Evolutionary conservation across 495 filamentous ascomycete genomes (phyloP).

Genomic region (Lasiosphaeria ovina): DNA sequence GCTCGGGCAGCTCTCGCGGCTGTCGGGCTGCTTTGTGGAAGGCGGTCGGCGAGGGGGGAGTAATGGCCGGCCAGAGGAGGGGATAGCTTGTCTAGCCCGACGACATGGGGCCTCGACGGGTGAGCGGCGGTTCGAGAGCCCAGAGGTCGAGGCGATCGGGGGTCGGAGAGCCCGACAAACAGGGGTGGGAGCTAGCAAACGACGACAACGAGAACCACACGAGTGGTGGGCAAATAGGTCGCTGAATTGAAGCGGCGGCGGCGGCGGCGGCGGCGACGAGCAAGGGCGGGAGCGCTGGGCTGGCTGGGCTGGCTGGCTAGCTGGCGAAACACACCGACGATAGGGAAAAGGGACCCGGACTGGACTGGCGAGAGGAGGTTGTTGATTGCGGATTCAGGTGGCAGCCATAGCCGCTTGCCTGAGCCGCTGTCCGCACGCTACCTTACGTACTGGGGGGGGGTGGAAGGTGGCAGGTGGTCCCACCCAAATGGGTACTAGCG

Average conservation of each 20-base stretch:
- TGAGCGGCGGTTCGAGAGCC: constrained; percentile 7
- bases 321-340: neutral
- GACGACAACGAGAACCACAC: constrained; percentile 1
- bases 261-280: constrained; percentile 3
- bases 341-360: neutral
- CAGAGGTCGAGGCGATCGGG: neutral
- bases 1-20: constrained; percentile 11
- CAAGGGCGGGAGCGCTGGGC: neutral
- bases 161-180: neutral
- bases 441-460: neutral
- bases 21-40: neutral
- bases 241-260: neutral
- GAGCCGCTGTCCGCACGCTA: constrained; percentile 4
- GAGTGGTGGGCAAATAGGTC: neutral
- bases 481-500: constrained; percentile 17
- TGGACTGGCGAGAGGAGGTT: constrained; percentile 2
- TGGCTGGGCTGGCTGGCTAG: neutral
- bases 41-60: neutral
- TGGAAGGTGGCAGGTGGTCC: neutral
- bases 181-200: neutral
- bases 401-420: constrained; percentile 23
- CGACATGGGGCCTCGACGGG: constrained; percentile 14
- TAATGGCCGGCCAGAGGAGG: neutral
- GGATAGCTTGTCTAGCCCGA: constrained; percentile 7
- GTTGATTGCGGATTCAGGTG: constrained; percentile 19